These are phyloP conservation scores for Tubosaeta sp. DNA, from an alignment of 768 basidiomycete genomes.

Conservation along the genomic window DNA sequence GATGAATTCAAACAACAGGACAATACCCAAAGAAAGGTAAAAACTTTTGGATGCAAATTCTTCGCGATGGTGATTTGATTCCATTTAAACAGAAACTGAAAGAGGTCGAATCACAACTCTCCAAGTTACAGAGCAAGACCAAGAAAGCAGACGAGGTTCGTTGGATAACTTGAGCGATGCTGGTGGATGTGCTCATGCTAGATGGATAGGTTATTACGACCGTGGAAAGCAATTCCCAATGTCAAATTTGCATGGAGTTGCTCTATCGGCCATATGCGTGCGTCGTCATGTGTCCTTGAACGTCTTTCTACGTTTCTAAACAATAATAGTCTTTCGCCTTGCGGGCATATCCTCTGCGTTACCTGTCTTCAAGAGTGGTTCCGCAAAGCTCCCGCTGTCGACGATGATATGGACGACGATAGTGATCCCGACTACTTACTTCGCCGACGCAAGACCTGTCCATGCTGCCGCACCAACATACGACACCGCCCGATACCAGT, in stretches of 20 bases:
- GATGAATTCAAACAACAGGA: slow-evolving; percentile 50
- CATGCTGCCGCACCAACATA: slow-evolving; percentile 61
- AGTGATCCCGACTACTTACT: slow-evolving; percentile 44
- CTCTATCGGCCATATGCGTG: slow-evolving; percentile 64
- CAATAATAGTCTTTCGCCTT: slow-evolving; percentile 52
- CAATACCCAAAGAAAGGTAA: slow-evolving; percentile 35
- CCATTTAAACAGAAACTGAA: slow-evolving; percentile 35
- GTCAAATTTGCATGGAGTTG: slow-evolving; percentile 76
- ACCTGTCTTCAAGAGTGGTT: slow-evolving; percentile 76
- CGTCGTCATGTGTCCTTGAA: slow-evolving; percentile 26
- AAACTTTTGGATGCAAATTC: background rate
- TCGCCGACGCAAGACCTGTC: slow-evolving; percentile 64
- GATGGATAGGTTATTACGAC: slow-evolving; percentile 43
- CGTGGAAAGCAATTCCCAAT: slow-evolving; percentile 59
- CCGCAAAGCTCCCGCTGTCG: slow-evolving; percentile 53
- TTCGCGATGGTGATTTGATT: slow-evolving; percentile 1
- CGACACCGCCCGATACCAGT: slow-evolving; percentile 60
- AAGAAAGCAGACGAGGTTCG: slow-evolving; percentile 58
- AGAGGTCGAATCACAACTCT: slow-evolving; percentile 43
- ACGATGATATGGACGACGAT: slow-evolving; percentile 43
- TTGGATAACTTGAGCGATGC: background rate
- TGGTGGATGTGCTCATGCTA: background rate
- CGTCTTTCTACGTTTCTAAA: slow-evolving; percentile 6
- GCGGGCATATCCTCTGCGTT: slow-evolving; percentile 76
- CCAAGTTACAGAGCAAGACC: slow-evolving; percentile 41